Evolutionary conservation across 148 eudicot species (phyloP), one percentile per base, ranked within the genome.

Genomic region (Rhododendron williamsianum): DNA sequence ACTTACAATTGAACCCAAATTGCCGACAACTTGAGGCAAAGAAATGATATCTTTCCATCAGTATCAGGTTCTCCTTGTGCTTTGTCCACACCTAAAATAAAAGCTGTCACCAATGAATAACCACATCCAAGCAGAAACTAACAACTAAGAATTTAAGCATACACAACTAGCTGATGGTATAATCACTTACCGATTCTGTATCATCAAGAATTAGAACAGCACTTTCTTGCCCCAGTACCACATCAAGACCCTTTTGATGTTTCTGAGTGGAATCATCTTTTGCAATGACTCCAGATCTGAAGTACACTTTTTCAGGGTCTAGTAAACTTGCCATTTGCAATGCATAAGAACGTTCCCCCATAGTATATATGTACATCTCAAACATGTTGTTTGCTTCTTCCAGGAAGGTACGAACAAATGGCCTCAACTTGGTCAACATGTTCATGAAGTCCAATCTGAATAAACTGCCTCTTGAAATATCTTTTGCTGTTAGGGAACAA

Each of bases 361-460:
- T 97, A 21, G 99, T 97, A 83, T 97, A 97, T 58, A 97, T 97
- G 86, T 92, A 95, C 99, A 97, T 94, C 90, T 95, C 98, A 87
- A 95, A 97, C 89, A 95, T 77, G 13, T 87, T 89, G 87, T 88
- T 91, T 25, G 96, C 99, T 90, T 97, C 98, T 87, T 94, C 88
- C 81, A 97, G 90, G 83, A 97, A 97, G 9, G 87, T 90, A 54
- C 89, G 96, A 81, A 95, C 96, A 90, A 84, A 97, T 25, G 98
- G 99, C 90, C 99, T 95, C 90, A 97, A 87, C 91, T 97, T 97
- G 25, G 98, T 97, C 92, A 92, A 88, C 98, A 97, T 97, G 80
- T 90, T 92, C 91, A 97, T 95, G 86, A 30, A 84, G 76, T 93
- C 92, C 83, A 95, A 84, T 88, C 86, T 87, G 85, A 93, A 96